Evolutionary conservation across 116 monocot genomes (phyloP).

Genomic region (Cymodocea nodosa): DNA sequence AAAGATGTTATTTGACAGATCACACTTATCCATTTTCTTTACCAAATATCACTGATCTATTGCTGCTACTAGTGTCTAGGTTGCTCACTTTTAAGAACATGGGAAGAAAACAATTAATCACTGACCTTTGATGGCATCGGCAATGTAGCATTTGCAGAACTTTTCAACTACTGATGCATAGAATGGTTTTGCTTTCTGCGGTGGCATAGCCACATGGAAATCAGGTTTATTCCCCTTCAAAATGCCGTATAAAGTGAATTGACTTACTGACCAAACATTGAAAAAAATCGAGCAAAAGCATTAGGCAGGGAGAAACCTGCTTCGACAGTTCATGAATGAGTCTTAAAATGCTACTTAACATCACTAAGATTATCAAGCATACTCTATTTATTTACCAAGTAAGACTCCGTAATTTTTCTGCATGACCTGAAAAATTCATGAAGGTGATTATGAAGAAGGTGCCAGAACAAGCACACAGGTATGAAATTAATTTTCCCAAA

Average conservation of each 20-base stretch:
- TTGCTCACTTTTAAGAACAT: too few relatives aligned
- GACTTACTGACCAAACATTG: slow-evolving; percentile 44
- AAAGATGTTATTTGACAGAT: too few relatives aligned
- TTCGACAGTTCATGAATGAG: neutral
- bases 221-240: slow-evolving; percentile 95
- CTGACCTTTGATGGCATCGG: slow-evolving; percentile 70
- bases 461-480: neutral
- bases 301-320: neutral
- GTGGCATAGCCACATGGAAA: slow-evolving; percentile 92
- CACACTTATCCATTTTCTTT: too few relatives aligned
- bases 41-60: too few relatives aligned
- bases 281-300: neutral
- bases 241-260: slow-evolving; percentile 84
- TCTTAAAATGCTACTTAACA: neutral
- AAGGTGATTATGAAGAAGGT: neutral
- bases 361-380: neutral
- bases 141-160: slow-evolving; percentile 44
- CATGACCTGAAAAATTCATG: slow-evolving; percentile 45
- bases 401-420: slow-evolving; percentile 64
- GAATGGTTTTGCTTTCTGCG: slow-evolving; percentile 62
- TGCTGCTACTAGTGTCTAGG: too few relatives aligned
- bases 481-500: neutral
- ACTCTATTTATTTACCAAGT: slow-evolving; percentile 30
- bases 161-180: slow-evolving; percentile 77
- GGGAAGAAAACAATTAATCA: too few relatives aligned